Conservation (phyloP, 495 filamentous ascomycete species). For the Thermochaetoides thermophila region DNA sequence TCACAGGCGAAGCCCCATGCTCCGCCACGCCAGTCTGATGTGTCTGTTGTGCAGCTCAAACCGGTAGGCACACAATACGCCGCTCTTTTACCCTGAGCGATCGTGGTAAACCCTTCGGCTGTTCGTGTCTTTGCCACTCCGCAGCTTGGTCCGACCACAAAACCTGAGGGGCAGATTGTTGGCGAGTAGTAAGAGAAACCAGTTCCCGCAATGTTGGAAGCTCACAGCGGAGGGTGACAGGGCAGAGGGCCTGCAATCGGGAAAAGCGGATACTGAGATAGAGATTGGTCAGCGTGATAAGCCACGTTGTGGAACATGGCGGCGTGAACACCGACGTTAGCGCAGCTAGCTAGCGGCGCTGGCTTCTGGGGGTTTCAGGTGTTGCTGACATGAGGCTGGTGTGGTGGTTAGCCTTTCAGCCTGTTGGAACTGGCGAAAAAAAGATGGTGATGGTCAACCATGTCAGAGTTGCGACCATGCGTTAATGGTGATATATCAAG, state of each 20-base stretch:
- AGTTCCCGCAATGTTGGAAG: conserved; percentile 14
- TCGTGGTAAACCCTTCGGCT: conserved; percentile 21
- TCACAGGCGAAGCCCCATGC: conserved; percentile 23
- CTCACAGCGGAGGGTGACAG: conserved; percentile 25
- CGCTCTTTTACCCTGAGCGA: conserved; percentile 22
- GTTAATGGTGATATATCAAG: no score
- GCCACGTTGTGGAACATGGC: conserved; percentile 25
- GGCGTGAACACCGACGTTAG: conserved; percentile 28
- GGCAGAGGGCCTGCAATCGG: conserved; percentile 19
- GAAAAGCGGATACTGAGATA: conserved; percentile 26
- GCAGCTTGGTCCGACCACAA: conserved; percentile 21
- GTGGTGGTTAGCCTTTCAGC: conserved; percentile 3
- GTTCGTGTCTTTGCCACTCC: conserved; percentile 13
- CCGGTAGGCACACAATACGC: conserved; percentile 26
- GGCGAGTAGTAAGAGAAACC: conserved; percentile 30
- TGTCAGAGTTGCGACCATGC: no score
- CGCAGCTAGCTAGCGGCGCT: conserved; percentile 20
- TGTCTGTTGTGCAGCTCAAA: conserved; percentile 24
- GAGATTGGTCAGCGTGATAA: conserved; percentile 22
- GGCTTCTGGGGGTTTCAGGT: conserved; percentile 12
- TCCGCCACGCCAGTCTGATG: conserved; percentile 25
- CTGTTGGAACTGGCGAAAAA: no score
- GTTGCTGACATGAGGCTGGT: conserved; percentile 9
- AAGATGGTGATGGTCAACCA: no score
- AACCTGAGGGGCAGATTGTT: conserved; percentile 26